phyloP scores from a whole-genome alignment of 352 stramenopile species.

The Blastocystis sp. region DNA sequence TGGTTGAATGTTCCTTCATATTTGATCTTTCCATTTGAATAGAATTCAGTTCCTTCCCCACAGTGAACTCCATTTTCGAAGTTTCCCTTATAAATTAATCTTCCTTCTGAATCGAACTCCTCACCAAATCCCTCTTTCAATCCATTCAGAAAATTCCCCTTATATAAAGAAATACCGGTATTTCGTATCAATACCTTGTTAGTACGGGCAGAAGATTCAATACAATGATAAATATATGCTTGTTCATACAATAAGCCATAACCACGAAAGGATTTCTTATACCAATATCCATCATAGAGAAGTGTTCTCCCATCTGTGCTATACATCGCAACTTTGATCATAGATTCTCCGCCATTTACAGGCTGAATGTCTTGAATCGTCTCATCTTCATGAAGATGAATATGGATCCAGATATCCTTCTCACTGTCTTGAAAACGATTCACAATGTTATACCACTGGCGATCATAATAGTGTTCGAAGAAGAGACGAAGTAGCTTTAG shows the following conservation, averaged over 20 bases:
- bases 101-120: neutral
- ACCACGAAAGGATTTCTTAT: neutral
- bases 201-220: neutral
- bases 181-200: neutral
- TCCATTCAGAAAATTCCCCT: neutral
- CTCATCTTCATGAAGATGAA: constrained; percentile 11
- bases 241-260: neutral
- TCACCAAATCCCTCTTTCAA: neutral
- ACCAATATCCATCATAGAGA: constrained; percentile 24
- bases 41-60: neutral
- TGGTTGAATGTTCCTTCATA: constrained; percentile 5
- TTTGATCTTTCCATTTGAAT: neutral
- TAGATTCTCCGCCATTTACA: neutral
- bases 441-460: constrained; percentile 16
- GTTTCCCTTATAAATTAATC: neutral
- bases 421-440: neutral
- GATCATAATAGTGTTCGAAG: constrained; percentile 42
- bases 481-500: neutral
- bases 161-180: neutral
- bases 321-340: neutral
- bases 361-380: neutral
- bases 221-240: neutral
- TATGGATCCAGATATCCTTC: neutral
- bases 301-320: neutral
- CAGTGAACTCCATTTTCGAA: neutral